A percentile compares a stretch with the other conserved stretches of the same genome.
Evolutionary conservation across 305 asterid species (phyloP).

Genomic region (Euphrasia arctica): DNA sequence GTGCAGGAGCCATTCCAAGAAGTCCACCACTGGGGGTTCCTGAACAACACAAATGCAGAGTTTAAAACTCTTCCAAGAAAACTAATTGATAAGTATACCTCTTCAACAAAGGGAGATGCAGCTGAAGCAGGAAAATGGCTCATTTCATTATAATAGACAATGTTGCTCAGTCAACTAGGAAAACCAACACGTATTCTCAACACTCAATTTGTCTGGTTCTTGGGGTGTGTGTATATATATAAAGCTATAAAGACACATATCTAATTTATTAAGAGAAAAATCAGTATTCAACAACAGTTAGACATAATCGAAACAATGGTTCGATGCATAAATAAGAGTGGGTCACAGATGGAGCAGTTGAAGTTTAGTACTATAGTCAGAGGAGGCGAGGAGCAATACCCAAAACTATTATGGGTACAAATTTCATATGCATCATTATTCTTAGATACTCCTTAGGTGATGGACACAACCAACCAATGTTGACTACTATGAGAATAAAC

Average conservation of each 20-base stretch:
- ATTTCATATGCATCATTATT: conserved; percentile 1
- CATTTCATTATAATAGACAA: conserved; percentile 2
- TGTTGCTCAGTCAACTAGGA: conserved; percentile 11
- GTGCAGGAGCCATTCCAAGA: conserved; percentile 69
- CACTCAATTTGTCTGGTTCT: neutral
- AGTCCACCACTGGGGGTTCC: conserved; percentile 79
- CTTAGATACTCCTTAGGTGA: neutral
- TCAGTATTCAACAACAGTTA: conserved; percentile 1
- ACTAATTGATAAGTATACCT: conserved; percentile 8
- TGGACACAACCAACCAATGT: neutral
- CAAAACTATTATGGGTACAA: conserved; percentile 6
- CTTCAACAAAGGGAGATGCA: conserved; percentile 19
- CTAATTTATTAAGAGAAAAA: neutral
- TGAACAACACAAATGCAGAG: conserved; percentile 33
- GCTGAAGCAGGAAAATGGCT: neutral
- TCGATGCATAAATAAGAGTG: neutral
- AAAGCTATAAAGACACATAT: conserved; percentile 1
- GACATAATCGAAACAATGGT: neutral
- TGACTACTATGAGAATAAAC: neutral
- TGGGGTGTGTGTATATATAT: conserved; percentile 3
- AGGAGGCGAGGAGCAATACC: neutral
- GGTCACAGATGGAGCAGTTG: neutral
- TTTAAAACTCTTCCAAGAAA: conserved; percentile 22
- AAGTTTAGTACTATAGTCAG: neutral
- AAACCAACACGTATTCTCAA: conserved; percentile 6